phyloP scores from a whole-genome alignment of 331 rosid genomes.

The Acacia concinna region DNA sequence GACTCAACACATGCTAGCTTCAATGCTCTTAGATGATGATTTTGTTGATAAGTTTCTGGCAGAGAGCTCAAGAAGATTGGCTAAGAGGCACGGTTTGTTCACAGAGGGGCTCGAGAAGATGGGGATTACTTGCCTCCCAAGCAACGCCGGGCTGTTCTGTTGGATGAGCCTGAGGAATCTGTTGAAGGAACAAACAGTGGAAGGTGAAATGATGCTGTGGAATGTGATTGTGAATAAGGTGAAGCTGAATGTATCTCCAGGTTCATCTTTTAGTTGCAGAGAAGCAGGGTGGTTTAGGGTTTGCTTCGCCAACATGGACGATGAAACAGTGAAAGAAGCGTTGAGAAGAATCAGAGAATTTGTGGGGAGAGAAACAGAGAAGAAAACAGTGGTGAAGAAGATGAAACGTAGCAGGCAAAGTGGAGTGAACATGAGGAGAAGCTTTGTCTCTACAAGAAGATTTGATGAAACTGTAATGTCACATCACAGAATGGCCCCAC shows the following conservation, averaged over 20 bases:
- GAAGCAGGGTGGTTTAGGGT: slow-evolving; percentile 96
- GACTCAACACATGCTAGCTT: not conserved
- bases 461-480: slow-evolving; percentile 56
- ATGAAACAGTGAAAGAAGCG: slow-evolving; percentile 60
- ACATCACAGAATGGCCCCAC: slow-evolving; percentile 62
- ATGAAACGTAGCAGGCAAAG: slow-evolving; percentile 31
- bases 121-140: slow-evolving; percentile 40
- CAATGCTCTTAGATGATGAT: slow-evolving; percentile 3
- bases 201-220: slow-evolving; percentile 73
- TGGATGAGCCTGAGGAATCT: slow-evolving; percentile 83
- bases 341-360: slow-evolving; percentile 52
- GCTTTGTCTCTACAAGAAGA: slow-evolving; percentile 44
- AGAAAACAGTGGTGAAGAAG: not conserved
- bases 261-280: slow-evolving; percentile 67
- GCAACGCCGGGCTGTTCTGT: slow-evolving; percentile 22
- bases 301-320: slow-evolving; percentile 88
- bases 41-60: not conserved
- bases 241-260: slow-evolving; percentile 87
- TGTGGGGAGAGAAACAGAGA: slow-evolving; percentile 41
- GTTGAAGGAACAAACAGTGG: slow-evolving; percentile 53
- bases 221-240: slow-evolving; percentile 60
- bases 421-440: slow-evolving; percentile 29
- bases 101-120: slow-evolving; percentile 24
- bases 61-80: not conserved
- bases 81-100: not conserved